Base-by-base conservation (phyloP, 495 filamentous ascomycete species). In the Parmelia sp. region DNA sequence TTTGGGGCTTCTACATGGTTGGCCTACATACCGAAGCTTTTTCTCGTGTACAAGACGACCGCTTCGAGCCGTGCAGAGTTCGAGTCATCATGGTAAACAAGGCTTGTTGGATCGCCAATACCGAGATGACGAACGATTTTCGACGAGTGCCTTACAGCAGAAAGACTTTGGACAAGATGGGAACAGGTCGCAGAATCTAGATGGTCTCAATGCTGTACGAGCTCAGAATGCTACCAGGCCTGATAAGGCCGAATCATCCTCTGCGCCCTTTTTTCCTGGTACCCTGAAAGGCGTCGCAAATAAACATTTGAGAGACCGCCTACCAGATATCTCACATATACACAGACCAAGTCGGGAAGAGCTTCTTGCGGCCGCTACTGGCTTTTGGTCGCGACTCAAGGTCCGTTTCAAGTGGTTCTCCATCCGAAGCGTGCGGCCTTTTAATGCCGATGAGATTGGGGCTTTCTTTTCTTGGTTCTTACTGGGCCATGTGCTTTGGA, bases 381-480 rank as follows among this genome's bases (percentile, higher is more conserved):
- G 92, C 3, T 96, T 97, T 73, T 91, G 91, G 84, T 88, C 93
- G 21, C 83, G 94, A n/a, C 71, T 96, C 15, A 90, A 88, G 69
- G 89, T 97, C 39, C 86, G 91, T 25, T 96, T 97, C 76, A 98
- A 98, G 72, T 98, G 95, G 94, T 87, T 95, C 66, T 92, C 94
- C 23, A 97, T 98, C 70, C 81, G 92, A 69, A 95, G 91, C 74
- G 89, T 88, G 72, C 85, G 94, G n/a, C 94, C 94, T 3, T 98
- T 93, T 81, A 98, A 93, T 75, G 82, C 86, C 27, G 94, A 98
- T 74, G 94, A 98, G 71, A 95, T 96, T 73, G 86, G 90, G 51
- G 95, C 93, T 6, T 91, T 98, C 68, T 86, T 96, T 53, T 96
- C 93, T 3, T 98, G 94, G 93, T 85, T 97, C 61, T 76, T 98